Percentiles rank a stretch among this genome's conserved stretches.
phyloP scores from a whole-genome alignment of 2,329 filamentous ascomycete species.

The Trichoderma oligosporum region DNA sequence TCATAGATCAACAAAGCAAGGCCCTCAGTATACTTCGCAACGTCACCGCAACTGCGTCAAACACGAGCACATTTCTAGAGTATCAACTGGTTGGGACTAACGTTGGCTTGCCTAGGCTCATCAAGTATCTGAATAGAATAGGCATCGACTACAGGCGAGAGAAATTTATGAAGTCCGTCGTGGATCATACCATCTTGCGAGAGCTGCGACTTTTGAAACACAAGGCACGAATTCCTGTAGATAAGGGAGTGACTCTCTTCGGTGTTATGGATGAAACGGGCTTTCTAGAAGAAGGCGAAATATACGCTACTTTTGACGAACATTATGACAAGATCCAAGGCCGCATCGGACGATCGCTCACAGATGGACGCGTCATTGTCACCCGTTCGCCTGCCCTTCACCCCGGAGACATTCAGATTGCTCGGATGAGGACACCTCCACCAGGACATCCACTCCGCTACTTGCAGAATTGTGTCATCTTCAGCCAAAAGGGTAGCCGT shows the following conservation, averaged over 20 bases:
- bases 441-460: conserved; percentile 54
- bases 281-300: conserved; percentile 60
- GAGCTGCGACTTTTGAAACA: conserved; percentile 74
- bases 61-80: conserved; percentile 64
- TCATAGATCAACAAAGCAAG: conserved; percentile 60
- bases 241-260: conserved; percentile 69
- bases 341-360: conserved; percentile 30
- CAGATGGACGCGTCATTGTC: conserved; percentile 52
- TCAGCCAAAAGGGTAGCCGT: conserved; percentile 65
- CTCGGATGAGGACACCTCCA: conserved; percentile 58
- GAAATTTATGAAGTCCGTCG: conserved; percentile 62
- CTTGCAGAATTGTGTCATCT: conserved; percentile 72
- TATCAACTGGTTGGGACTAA: conserved; percentile 57
- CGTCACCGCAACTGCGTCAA: conserved; percentile 55
- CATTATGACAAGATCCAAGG: conserved; percentile 24
- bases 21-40: conserved; percentile 57
- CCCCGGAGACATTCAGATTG: conserved; percentile 73
- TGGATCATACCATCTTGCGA: conserved; percentile 67
- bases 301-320: conserved; percentile 60
- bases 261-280: conserved; percentile 82
- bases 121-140: conserved; percentile 55
- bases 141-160: conserved; percentile 65
- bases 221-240: conserved; percentile 69
- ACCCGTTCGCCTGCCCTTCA: conserved; percentile 79
- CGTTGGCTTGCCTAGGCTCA: conserved; percentile 58